Evolutionary conservation across 768 basidiomycete species (phyloP).

Genomic region (Glaciozyma antarctica): DNA sequence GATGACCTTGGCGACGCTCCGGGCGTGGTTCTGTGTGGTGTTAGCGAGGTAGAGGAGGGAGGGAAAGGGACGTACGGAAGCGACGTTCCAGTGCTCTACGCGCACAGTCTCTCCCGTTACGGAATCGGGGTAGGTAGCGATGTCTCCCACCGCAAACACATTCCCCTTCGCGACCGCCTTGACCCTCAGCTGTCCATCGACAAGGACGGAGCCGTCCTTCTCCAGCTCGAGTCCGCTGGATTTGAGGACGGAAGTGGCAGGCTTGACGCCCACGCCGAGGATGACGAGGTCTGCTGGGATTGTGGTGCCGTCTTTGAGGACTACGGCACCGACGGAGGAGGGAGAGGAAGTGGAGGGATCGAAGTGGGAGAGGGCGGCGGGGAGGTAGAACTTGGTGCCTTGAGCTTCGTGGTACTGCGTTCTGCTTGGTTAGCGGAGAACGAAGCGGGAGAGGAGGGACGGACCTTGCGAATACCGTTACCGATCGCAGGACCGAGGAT

Average conservation of each 20-base stretch:
- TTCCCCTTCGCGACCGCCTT: conserved; percentile 42
- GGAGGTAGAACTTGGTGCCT: conserved; percentile 78
- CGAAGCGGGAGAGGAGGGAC: background rate
- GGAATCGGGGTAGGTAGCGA: conserved; percentile 65
- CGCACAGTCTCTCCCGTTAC: conserved; percentile 49
- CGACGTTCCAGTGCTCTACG: conserved; percentile 83
- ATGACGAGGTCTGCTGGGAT: conserved; percentile 67
- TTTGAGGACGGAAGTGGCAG: conserved; percentile 70
- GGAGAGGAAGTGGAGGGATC: conserved; percentile 41
- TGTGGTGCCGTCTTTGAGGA: conserved; percentile 52
- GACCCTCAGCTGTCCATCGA: conserved; percentile 65
- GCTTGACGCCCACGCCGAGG: conserved; percentile 77
- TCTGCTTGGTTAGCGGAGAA: conserved; percentile 39
- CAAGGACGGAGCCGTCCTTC: conserved; percentile 64
- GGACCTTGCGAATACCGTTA: conserved; percentile 62
- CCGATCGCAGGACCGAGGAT: conserved; percentile 75
- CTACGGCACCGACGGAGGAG: conserved; percentile 54
- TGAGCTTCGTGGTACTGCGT: conserved; percentile 58
- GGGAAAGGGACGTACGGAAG: conserved; percentile 41
- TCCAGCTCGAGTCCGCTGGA: conserved; percentile 58
- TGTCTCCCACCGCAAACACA: conserved; percentile 74
- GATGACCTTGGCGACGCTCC: conserved; percentile 71
- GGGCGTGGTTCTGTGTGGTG: conserved; percentile 55
- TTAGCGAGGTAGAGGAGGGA: background rate
- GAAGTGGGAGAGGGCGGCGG: conserved; percentile 58